These are phyloP conservation scores for Marchantia paleacea DNA, from an alignment of 225 moss, liverwort and hornwort species.

Conservation along the genomic window DNA sequence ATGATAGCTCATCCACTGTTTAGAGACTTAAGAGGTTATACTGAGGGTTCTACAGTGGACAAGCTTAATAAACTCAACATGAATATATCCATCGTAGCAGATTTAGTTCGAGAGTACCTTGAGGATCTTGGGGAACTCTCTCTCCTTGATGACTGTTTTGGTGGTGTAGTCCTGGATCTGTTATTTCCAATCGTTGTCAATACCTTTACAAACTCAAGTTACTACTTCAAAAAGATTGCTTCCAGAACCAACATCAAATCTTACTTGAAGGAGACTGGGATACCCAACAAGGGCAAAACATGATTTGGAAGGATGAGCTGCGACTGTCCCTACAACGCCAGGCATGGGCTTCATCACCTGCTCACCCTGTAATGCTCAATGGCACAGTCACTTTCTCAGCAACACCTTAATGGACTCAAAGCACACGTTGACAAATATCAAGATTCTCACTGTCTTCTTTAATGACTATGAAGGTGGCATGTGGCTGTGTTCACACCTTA, in stretches of 20 bases:
- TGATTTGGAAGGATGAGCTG: conserved; percentile 44
- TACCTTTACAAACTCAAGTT: too few species aligned
- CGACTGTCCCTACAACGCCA: conserved; percentile 40
- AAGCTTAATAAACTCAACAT: too few species aligned
- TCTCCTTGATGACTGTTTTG: conserved; percentile 29
- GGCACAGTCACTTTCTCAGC: background rate
- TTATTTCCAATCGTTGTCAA: background rate
- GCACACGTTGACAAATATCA: too few species aligned
- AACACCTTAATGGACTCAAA: background rate
- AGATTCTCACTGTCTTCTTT: too few species aligned
- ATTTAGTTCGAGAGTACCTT: conserved; percentile 24
- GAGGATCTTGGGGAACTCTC: conserved; percentile 45
- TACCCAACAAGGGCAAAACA: conserved; percentile 49
- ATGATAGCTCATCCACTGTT: too few species aligned
- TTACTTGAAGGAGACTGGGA: conserved; percentile 48
- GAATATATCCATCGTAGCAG: too few species aligned
- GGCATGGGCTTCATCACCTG: conserved; percentile 51
- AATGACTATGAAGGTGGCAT: too few species aligned
- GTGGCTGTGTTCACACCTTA: conserved; percentile 30
- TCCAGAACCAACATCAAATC: background rate
- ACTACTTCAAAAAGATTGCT: too few species aligned
- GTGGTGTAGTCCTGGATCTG: conserved; percentile 41
- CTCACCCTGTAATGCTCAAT: conserved; percentile 34
- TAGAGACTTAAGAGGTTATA: too few species aligned
- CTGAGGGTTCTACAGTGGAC: too few species aligned